These are phyloP conservation scores for Colletotrichum sp. DNA, from an alignment of 2,329 filamentous ascomycete species.

Conservation along the genomic window DNA sequence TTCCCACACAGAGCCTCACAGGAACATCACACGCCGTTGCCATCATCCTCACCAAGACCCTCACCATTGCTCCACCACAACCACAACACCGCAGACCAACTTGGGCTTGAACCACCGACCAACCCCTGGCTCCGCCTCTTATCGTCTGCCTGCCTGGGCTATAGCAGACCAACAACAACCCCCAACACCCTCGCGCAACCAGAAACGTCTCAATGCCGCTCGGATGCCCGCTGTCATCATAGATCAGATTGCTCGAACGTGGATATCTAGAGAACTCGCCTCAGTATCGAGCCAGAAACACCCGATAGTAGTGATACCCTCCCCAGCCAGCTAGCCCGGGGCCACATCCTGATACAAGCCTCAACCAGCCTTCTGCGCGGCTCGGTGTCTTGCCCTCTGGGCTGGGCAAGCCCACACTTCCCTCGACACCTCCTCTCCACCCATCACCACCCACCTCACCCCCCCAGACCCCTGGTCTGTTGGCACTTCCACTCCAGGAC, in stretches of 20 bases:
- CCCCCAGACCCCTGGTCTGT: constrained; percentile 1
- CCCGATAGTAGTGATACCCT: constrained; percentile 35
- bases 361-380: constrained; percentile 28
- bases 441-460: neutral
- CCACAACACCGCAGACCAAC: neutral
- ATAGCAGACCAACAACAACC: constrained; percentile 1
- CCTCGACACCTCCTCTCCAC: neutral
- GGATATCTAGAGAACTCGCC: constrained; percentile 47
- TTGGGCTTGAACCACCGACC: neutral
- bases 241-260: constrained; percentile 56
- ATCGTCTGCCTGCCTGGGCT: constrained; percentile 9
- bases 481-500: neutral
- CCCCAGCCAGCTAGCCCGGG: constrained; percentile 35
- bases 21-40: neutral
- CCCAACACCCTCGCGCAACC: constrained; percentile 17
- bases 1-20: constrained; percentile 19
- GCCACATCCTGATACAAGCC: constrained; percentile 43
- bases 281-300: constrained; percentile 42
- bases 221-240: constrained; percentile 59
- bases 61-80: constrained; percentile 3
- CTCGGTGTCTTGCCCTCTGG: constrained; percentile 41
- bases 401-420: constrained; percentile 29
- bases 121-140: constrained; percentile 8
- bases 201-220: constrained; percentile 48
- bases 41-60: neutral